Evolutionary conservation across 306 rosid species (phyloP).

Genomic region (Fragaria ananassa): DNA sequence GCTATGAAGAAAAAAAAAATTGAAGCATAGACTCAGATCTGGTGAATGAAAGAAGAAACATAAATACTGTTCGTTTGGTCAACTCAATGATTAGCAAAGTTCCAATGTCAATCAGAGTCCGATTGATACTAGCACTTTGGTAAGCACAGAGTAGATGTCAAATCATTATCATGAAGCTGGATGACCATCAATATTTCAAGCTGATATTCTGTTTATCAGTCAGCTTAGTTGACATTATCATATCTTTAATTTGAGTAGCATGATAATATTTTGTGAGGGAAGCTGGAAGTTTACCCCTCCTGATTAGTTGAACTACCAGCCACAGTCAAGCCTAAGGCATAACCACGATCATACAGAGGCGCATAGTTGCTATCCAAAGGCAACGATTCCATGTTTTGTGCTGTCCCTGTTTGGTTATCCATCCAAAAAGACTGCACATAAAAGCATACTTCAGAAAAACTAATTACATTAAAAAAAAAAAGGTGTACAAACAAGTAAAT

Average conservation of each 20-base stretch:
- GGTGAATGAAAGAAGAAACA: neutral
- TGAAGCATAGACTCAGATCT: neutral
- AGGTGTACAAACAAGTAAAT: neutral
- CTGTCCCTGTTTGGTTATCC: slow-evolving; percentile 62
- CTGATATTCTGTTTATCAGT: neutral
- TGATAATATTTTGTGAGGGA: slow-evolving; percentile 7
- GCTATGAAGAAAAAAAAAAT: neutral
- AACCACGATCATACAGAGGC: slow-evolving; percentile 95
- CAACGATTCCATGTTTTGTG: slow-evolving; percentile 35
- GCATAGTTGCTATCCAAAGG: slow-evolving; percentile 66
- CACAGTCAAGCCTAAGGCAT: slow-evolving; percentile 79
- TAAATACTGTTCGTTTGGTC: neutral
- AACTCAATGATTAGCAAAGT: neutral
- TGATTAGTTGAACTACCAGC: slow-evolving; percentile 53
- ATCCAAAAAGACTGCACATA: slow-evolving; percentile 92
- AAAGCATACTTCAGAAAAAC: slow-evolving; percentile 20
- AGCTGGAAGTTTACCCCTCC: slow-evolving; percentile 54
- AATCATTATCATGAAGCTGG: neutral
- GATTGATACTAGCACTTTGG: neutral
- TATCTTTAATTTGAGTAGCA: neutral
- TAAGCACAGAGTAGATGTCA: neutral
- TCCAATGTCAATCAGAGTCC: slow-evolving; percentile 7
- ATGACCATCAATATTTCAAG: neutral
- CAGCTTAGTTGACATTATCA: neutral
- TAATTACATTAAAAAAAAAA: neutral